These are phyloP conservation scores for Sphaerosporella brunnea DNA, from an alignment of 495 filamentous ascomycete genomes.

Conservation along the genomic window DNA sequence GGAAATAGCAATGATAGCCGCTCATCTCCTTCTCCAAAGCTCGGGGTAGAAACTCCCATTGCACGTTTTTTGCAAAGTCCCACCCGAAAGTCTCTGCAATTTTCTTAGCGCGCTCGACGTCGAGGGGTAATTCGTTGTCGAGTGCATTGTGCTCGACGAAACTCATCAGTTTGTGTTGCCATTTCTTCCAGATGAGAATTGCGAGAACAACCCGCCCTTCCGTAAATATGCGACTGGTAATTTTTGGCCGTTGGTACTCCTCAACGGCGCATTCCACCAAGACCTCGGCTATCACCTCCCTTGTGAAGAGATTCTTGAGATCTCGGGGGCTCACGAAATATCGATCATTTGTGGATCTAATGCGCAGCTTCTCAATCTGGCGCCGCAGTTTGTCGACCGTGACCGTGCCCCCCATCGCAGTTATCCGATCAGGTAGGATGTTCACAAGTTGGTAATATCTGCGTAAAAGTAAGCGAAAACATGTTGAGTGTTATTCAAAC, in stretches of 20 bases:
- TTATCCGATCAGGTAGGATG: background rate
- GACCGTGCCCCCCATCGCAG: background rate
- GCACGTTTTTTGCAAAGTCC: background rate
- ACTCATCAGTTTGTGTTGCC: background rate
- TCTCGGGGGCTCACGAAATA: background rate
- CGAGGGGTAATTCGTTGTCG: background rate
- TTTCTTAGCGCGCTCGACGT: background rate
- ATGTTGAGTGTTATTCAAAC: background rate
- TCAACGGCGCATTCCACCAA: background rate
- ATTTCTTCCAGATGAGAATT: constrained; percentile 1
- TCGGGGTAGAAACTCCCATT: background rate
- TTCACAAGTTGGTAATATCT: background rate
- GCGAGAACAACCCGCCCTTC: background rate
- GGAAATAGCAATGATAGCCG: background rate
- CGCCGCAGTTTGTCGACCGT: background rate
- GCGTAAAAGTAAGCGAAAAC: background rate
- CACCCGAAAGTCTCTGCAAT: background rate
- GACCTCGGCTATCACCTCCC: background rate
- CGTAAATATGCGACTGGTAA: background rate
- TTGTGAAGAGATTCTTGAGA: background rate
- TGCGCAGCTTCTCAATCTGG: background rate
- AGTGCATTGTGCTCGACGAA: constrained; percentile 1
- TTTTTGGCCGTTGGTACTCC: background rate
- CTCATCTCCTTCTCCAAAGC: background rate
- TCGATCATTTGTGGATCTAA: background rate